These are phyloP conservation scores for Schizophyllum amplum DNA, from an alignment of 1,284 basidiomycete species.

Conservation along the genomic window DNA sequence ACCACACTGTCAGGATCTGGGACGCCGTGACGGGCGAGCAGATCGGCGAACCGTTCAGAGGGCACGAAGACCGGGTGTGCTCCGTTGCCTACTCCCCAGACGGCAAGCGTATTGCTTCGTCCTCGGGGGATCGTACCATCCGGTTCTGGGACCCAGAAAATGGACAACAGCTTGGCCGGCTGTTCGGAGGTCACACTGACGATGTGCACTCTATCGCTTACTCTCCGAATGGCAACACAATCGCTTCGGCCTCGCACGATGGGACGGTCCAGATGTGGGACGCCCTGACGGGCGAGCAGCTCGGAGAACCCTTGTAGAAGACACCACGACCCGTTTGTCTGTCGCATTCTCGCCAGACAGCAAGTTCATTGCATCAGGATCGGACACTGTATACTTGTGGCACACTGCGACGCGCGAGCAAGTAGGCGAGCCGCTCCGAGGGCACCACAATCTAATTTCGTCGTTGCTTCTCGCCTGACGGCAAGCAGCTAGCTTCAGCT, in stretches of 20 bases:
- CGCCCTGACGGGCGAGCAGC: no score
- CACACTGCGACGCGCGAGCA: no score
- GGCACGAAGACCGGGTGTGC: conserved; percentile 3
- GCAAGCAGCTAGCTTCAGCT: not conserved
- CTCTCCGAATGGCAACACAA: not conserved
- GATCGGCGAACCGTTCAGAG: conserved; percentile 6
- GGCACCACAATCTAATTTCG: no score
- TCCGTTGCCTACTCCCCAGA: conserved; percentile 12
- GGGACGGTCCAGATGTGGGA: not conserved
- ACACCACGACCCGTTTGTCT: no score
- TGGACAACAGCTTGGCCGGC: not conserved
- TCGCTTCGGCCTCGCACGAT: not conserved
- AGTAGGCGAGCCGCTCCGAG: no score
- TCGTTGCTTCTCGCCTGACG: conserved; percentile 1
- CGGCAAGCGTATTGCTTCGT: conserved; percentile 11
- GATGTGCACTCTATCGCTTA: not conserved
- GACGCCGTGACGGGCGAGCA: conserved; percentile 10
- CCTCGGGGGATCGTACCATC: conserved; percentile 11
- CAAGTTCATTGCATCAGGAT: not conserved
- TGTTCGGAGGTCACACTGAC: not conserved
- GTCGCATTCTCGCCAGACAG: conserved; percentile 1
- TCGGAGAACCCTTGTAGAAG: no score
- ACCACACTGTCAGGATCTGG: conserved; percentile 17
- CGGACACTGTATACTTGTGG: no score
- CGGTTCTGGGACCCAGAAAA: conserved; percentile 10